A percentile compares a stretch with the other conserved stretches of the same genome.
Evolutionary conservation across 2,329 filamentous ascomycete genomes (phyloP).

Genomic region (Thielaviopsis musarum): DNA sequence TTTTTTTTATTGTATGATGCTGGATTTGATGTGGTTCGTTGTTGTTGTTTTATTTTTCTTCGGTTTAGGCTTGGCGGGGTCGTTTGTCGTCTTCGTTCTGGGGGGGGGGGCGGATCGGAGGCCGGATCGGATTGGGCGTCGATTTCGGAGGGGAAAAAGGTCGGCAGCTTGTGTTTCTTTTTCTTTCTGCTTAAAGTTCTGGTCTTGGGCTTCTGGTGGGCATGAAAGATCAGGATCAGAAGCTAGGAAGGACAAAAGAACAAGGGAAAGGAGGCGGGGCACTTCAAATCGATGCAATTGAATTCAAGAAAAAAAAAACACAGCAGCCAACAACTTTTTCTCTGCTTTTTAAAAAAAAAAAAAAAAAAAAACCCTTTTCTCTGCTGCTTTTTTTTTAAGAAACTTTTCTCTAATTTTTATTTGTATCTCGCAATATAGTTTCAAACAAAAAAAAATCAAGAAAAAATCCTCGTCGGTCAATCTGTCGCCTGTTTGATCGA

Average conservation of each 20-base stretch:
- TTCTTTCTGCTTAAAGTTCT: neutral
- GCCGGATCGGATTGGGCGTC: neutral
- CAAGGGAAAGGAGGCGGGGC: neutral
- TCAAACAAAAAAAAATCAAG: too few relatives aligned
- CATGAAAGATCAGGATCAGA: neutral
- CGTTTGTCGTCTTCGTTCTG: neutral
- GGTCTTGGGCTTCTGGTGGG: neutral
- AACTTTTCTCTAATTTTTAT: neutral
- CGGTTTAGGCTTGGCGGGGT: neutral
- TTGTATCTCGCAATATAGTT: too few relatives aligned
- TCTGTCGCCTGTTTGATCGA: too few relatives aligned
- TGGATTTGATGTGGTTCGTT: too few relatives aligned
- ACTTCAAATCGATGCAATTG: neutral
- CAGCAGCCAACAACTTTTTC: neutral
- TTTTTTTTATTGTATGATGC: too few relatives aligned
- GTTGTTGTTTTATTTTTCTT: too few relatives aligned
- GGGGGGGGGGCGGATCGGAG: neutral
- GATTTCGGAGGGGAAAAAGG: neutral
- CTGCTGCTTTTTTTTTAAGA: too few relatives aligned
- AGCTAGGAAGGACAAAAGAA: neutral
- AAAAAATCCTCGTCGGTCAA: too few relatives aligned
- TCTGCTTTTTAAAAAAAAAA: too few relatives aligned
- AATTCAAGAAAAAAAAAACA: neutral
- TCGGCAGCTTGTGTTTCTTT: neutral
- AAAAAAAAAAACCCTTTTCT: neutral